Conservation (phyloP, 2,329 filamentous ascomycete species). For the Colletotrichum phormii region DNA sequence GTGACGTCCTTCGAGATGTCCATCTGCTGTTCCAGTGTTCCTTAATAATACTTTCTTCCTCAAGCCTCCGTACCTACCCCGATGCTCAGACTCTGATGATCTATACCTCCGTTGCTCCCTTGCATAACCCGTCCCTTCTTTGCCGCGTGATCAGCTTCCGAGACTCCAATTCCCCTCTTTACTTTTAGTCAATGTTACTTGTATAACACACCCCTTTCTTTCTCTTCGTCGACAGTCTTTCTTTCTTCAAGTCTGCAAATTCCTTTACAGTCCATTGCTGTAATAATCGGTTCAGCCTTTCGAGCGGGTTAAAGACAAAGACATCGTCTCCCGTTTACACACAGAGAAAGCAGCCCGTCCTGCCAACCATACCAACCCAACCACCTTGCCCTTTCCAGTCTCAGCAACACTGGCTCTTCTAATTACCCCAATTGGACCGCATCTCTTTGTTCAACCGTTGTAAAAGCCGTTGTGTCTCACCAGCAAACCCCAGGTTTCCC, state of each 20-base stretch:
- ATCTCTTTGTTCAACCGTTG: conserved; percentile 30
- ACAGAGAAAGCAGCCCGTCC: conserved; percentile 3
- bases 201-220: neutral
- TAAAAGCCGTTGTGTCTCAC: conserved; percentile 36
- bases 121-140: conserved; percentile 19
- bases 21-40: neutral
- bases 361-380: neutral
- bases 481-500: conserved; percentile 37
- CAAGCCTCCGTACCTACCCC: neutral
- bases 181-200: neutral
- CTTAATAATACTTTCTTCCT: neutral
- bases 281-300: neutral
- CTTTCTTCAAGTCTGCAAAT: neutral
- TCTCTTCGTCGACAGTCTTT: neutral
- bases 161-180: conserved; percentile 17
- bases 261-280: neutral
- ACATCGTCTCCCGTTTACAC: neutral
- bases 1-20: conserved; percentile 26
- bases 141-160: conserved; percentile 31
- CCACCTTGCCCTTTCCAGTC: neutral
- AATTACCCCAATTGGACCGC: conserved; percentile 20
- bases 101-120: conserved; percentile 28
- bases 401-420: neutral
- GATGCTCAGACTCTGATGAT: conserved; percentile 29
- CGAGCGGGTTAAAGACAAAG: neutral